phyloP scores from a whole-genome alignment of 176 grass and related monocot species.

The Poa pratensis region DNA sequence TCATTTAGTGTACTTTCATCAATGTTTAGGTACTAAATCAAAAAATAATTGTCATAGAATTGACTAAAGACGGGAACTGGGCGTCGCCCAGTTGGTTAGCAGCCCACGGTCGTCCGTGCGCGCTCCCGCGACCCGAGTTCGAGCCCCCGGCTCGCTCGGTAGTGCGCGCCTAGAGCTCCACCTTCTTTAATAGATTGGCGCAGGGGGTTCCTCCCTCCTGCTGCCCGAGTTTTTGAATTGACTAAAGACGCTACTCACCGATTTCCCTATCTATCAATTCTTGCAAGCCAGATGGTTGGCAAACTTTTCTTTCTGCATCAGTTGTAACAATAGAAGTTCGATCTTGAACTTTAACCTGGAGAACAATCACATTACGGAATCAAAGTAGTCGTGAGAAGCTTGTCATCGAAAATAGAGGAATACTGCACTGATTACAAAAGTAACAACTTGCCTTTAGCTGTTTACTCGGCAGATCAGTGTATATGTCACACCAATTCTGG shows the following conservation, averaged over 20 bases:
- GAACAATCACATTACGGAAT: neutral
- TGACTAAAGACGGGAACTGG: neutral
- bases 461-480: constrained; percentile 89
- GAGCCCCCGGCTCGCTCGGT: too few relatives aligned
- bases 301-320: constrained; percentile 76
- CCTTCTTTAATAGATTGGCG: too few relatives aligned
- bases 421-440: neutral
- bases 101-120: too few relatives aligned
- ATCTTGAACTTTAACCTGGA: constrained; percentile 90
- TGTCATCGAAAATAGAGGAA: neutral
- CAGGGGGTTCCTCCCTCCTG: too few relatives aligned
- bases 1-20: neutral
- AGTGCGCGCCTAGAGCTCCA: too few relatives aligned
- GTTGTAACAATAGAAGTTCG: constrained; percentile 68
- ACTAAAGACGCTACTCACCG: constrained; percentile 38
- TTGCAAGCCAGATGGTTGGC: constrained; percentile 70
- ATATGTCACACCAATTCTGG: constrained; percentile 82
- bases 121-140: too few relatives aligned
- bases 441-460: constrained; percentile 62
- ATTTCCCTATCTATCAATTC: constrained; percentile 77
- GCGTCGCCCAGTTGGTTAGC: too few relatives aligned
- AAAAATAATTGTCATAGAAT: neutral
- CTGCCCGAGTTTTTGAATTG: neutral
- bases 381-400: neutral
- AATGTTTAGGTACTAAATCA: neutral